Evolutionary conservation across 176 grass and related monocot species (phyloP).

Genomic region (Dendrocalamus sinicus): DNA sequence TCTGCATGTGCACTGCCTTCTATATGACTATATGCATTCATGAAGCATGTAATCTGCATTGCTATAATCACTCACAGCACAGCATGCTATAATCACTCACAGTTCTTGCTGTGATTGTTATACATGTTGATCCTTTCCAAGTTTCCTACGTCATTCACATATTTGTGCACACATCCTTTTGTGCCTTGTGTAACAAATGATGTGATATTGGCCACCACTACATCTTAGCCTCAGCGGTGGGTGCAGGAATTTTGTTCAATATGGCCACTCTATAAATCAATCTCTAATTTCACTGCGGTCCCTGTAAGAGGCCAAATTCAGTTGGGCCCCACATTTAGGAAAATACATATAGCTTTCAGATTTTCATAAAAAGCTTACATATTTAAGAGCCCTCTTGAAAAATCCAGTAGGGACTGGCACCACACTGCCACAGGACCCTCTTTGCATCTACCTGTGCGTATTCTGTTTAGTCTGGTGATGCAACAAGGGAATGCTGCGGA

Average conservation of each 20-base stretch:
- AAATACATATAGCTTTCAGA: background rate
- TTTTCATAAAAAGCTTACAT: constrained; percentile 11
- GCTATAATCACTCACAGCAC: constrained; percentile 9
- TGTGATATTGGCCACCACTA: background rate
- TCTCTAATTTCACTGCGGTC: background rate
- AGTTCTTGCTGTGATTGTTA: constrained; percentile 4
- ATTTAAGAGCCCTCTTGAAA: background rate
- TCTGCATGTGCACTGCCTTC: constrained; percentile 19
- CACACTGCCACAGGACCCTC: background rate
- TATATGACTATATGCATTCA: constrained; percentile 32
- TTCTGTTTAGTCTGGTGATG: background rate
- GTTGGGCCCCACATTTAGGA: background rate
- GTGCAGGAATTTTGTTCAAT: constrained; percentile 11
- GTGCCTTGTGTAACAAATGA: background rate
- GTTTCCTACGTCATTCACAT: background rate
- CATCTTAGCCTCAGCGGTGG: background rate
- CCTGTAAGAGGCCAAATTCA: background rate
- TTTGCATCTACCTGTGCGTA: background rate
- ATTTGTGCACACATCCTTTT: background rate
- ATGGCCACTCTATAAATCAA: background rate
- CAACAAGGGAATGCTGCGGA: background rate
- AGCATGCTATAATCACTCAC: no score
- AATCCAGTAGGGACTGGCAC: constrained; percentile 22
- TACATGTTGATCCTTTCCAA: constrained; percentile 13
- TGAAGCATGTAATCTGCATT: constrained; percentile 7